phyloP scores from a whole-genome alignment of 306 rosid genomes.

The Lathyrus aphaca region DNA sequence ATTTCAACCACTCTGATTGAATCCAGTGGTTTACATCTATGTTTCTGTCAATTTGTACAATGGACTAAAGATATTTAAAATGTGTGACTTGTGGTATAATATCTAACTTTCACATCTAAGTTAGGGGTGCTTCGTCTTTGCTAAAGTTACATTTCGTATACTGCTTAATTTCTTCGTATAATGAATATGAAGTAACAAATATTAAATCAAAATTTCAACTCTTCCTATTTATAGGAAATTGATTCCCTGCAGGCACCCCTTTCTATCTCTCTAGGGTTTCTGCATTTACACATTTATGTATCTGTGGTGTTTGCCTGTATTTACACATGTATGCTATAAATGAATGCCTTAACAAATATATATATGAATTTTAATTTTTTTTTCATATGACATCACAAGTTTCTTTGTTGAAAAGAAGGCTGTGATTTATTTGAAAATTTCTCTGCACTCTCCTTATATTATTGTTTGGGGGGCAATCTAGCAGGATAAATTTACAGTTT shows the following conservation, averaged over 20 bases:
- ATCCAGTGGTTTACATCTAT: neutral
- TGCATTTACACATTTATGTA: neutral
- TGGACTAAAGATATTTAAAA: neutral
- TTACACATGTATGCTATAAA: neutral
- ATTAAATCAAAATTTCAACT: too few species aligned
- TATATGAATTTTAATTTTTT: conserved; percentile 14
- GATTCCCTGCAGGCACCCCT: too few species aligned
- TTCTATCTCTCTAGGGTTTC: too few species aligned
- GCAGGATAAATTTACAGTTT: conserved; percentile 48
- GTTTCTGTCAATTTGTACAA: neutral
- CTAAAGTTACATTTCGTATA: neutral
- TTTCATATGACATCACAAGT: conserved; percentile 8
- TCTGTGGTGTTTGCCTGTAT: neutral
- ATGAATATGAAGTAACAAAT: neutral
- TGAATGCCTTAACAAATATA: neutral
- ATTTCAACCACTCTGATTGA: neutral
- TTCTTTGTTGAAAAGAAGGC: conserved; percentile 24
- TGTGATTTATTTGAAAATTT: neutral
- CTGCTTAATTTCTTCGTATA: neutral
- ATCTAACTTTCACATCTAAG: neutral
- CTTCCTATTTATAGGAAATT: too few species aligned
- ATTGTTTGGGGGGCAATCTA: conserved; percentile 30
- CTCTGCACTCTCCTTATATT: neutral
- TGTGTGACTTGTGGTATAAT: neutral
- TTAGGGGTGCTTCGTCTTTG: neutral